Conservation (phyloP, 2,329 filamentous ascomycete species). For the Penicillium sp. region DNA sequence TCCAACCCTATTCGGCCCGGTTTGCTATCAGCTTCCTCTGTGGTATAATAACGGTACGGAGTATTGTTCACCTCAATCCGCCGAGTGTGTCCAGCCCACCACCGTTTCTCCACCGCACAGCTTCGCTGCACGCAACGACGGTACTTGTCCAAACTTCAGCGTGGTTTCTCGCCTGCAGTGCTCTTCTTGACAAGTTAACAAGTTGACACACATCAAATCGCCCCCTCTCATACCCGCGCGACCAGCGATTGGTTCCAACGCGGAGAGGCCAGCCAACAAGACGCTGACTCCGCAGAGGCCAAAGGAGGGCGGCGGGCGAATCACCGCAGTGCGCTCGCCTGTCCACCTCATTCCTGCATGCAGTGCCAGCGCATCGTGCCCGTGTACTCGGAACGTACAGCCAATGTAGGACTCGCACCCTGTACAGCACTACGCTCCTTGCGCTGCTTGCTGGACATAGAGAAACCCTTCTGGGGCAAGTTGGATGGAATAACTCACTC, state of each 20-base stretch:
- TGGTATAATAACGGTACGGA: too few species aligned
- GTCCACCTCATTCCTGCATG: conserved; percentile 36
- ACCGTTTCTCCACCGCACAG: neutral
- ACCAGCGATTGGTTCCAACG: neutral
- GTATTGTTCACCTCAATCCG: too few species aligned
- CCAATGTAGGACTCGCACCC: conserved; percentile 5
- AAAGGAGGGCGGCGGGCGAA: conserved; percentile 31
- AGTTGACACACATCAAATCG: neutral
- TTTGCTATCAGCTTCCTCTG: neutral
- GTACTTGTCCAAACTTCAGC: neutral
- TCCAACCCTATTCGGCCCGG: neutral
- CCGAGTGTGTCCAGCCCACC: neutral
- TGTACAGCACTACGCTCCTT: too few species aligned
- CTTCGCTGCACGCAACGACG: neutral
- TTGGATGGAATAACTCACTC: neutral
- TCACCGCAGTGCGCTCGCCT: conserved; percentile 20
- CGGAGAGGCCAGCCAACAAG: neutral
- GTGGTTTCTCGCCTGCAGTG: neutral
- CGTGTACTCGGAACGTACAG: conserved; percentile 22
- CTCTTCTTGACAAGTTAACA: neutral
- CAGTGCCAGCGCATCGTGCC: conserved; percentile 32
- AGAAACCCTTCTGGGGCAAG: too few species aligned
- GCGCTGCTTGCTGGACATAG: neutral
- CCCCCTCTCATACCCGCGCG: neutral
- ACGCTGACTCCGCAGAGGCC: conserved; percentile 24